Base-by-base conservation (phyloP, 345 rosid genomes). In the Zanthoxylum bungeanum region DNA sequence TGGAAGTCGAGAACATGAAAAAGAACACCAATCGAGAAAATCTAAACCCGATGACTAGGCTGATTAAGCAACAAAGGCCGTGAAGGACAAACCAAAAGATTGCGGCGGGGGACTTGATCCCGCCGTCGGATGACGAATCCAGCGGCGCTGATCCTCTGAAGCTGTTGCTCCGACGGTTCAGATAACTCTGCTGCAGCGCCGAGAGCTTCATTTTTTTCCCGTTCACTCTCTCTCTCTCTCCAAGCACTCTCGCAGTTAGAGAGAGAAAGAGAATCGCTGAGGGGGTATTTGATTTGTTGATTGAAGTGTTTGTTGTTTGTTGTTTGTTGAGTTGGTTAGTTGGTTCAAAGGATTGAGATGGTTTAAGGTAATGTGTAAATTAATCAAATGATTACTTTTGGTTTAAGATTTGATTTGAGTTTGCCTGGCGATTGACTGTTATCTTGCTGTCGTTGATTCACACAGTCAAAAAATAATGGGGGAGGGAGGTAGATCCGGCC, bases 11-110 rank as follows among this genome's bases (percentile, higher is more conserved):
- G 88, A 92, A 88, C 70, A 95, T 82, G 71, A 95, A 84, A 83
- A 96, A 87, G 86, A 96, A 93, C 52, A 93, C 93, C 16, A 96
- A 82, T 30, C 97, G 91, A 21, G 97, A 96, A 86, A 96, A 93
- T 68, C 99, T 89, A 70, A 84, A 96, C 2, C 99, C 99, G 21
- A 96, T 92, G 30, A 96, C 82, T 57, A 96, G 82, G 64, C 97
- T 91, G 14, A 96, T 79, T 73, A 96, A 86, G 82, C 99, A 96
- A 68, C 93, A 89, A 17, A 96, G 75, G 72, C 88, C 91, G 52
- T 96, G 98, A 30, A 93, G 53, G 56, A 86, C 27, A 4, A 96
- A 78, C 98, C 98, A 93, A 73, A 93, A 93, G 33, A 87, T 40
- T 0, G 96, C 89, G 0, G 84, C 84, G 12, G 94, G 81, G 0